Evolutionary conservation across 1,284 basidiomycete genomes (phyloP), one percentile per base, ranked within the genome.

Genomic region (Tilletia indica): DNA sequence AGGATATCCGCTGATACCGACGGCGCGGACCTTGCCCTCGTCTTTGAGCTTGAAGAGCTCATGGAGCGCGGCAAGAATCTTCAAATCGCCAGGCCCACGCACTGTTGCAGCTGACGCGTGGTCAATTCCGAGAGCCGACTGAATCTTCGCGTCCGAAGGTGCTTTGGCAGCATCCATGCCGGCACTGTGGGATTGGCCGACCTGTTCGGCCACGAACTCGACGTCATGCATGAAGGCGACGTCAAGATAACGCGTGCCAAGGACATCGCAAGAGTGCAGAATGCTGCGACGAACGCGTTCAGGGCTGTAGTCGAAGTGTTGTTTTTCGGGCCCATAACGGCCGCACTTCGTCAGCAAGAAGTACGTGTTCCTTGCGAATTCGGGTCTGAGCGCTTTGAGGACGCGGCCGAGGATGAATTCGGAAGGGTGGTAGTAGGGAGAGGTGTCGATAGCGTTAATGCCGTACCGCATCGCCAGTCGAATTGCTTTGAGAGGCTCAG

Each of bases 1-100:
- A 0, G 94, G 93, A 81, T 92, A 97, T 0, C 94, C 93, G 74
- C 91, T 90, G 76, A 99, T 92, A 2, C 96, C 96, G 73, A 98
- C 90, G 54, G 89, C 86, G 79, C 87, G 89, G 77, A 98, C 87
- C 47, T 92, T 82, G 11, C 95, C 95, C 77, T 92, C 90, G 2
- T 89, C 87, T 83, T 97, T 90, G 76, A 97, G 86, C 80, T 88
- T 88, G 72, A 90, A 88, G 51, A 99, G 86, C 72, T 91, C 90
- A 19, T 86, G 86, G 68, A 92, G 87, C 0, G 93, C 93, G 61
- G 88, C 31, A 16, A 68, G 48, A 21, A 49, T 34, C n/a, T 49
- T 51, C 21, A 49, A 11, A 87, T 87, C 8, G 91, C 83, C 67
- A 86, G 88, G 36, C 84, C 88, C 78, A 90, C 90, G 25, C 19